Evolutionary conservation across 441 rosid species (phyloP), one percentile per base, ranked within the genome.

Genomic region (Adansonia rubrostipa): DNA sequence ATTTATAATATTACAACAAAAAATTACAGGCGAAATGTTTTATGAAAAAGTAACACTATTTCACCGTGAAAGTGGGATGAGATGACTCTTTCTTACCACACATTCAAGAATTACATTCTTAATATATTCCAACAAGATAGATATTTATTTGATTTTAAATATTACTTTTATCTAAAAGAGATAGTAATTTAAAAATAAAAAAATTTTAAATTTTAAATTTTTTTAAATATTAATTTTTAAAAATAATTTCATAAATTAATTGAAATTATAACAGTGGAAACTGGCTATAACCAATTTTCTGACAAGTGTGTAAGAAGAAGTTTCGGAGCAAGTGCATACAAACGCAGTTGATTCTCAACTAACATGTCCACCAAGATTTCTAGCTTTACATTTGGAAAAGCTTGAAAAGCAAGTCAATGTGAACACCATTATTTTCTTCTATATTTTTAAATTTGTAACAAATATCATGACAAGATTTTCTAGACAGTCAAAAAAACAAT

Each of bases 11-110:
- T 28, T 28, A 28, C 33, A 28, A 28, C 2, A 28, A 28, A 28
- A 28, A 28, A 28, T 28, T 28, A 28, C 33, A 28, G 33, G 33
- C 33, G 33, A 28, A 28, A 28, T 28, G 33, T 28, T 28, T 28
- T 28, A 28, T 28, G 10, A 20, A 61, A 54, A n/a, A n/a, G 73
- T 20, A 42, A 57, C 62, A 40, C 53, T 62, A 44, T 47, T 63
- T 54, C 75, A 60, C 74, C 79, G 74, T 78, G 76, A 69, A 71
- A 19, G 22, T 66, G 56, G 79, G 42, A 72, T 28, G 33, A 28
- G 33, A 28, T 79, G 62, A 63, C 73, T 63, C 68, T 33, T 67
- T 69, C 36, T 14, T 48, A 2, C 19, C 53, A 33, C 40, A 13
- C 11, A 50, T 51, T 22, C 63, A 51, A 14, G n/a, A 1, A 42